Base-by-base conservation (phyloP, 345 rosid genomes). In the Gossypium thurberi region DNA sequence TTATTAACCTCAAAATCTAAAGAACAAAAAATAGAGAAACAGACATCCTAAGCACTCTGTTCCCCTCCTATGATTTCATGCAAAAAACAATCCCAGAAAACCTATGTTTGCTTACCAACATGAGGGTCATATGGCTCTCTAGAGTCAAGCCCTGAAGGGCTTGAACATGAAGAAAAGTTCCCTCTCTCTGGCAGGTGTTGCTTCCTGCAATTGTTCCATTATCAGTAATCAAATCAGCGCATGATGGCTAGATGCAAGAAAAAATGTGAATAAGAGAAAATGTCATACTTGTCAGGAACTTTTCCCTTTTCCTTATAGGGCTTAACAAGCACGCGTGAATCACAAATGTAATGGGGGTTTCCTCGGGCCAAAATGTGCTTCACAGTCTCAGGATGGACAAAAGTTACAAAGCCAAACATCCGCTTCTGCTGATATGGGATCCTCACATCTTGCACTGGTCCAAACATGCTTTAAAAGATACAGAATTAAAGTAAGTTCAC, bases 261-360 rank as follows among this genome's bases (percentile, higher is more conserved):
- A 21, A 70, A 57, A 57, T 21, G 40, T 3, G 26, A 37, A 23
- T 18, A 71, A 56, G 20, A 68, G 70, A 65, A 50, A 62, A 75
- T 55, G 58, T 43, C 83, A 71, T 87, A 96, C 99, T 79, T 90
- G 56, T 85, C 96, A 40, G 84, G 80, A 40, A 88, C 80, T 89
- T 89, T 91, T 78, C 97, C 99, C 82, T 96, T 96, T 83, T 91
- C 99, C 87, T 93, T 96, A 83, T 96, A 93, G 12, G 98, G 99
- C 83, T 93, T 96, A 12, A 96, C 99, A 64, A 96, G 93, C 59
- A 96, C 98, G 3, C 99, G 97, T 15, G 99, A 96, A 81, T 93
- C 93, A 40, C 97, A 93, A 46, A 96, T 93, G 73, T 90, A 91
- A 82, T 96, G 99, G 71, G 98, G 99, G 76, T 96, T 96, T 52